Percentiles rank a stretch among this genome's conserved stretches.
Conservation (phyloP, 2,329 filamentous ascomycete genomes). For the Epichloe amarillans region DNA sequence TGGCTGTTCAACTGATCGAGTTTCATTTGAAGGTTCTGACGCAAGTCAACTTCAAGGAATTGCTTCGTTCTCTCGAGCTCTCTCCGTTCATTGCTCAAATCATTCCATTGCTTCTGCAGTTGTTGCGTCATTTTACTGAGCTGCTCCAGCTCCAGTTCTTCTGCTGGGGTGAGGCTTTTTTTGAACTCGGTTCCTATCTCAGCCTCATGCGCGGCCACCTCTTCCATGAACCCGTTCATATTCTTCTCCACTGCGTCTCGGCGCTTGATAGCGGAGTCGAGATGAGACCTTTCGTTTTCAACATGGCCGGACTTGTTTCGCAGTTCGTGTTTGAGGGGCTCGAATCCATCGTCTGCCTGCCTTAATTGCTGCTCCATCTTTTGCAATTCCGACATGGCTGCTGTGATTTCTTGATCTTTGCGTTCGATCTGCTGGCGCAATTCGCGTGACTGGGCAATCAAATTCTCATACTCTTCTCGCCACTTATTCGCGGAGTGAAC, state of each 20-base stretch:
- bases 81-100: conserved; percentile 57
- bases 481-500: conserved; percentile 63
- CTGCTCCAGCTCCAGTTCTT: conserved; percentile 66
- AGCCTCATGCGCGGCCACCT: conserved; percentile 61
- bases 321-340: conserved; percentile 65
- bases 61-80: conserved; percentile 72
- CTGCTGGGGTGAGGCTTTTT: conserved; percentile 69
- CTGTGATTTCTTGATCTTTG: conserved; percentile 81
- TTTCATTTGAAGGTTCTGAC: conserved; percentile 77
- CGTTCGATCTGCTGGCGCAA: conserved; percentile 59
- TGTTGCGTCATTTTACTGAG: conserved; percentile 58
- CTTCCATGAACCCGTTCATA: conserved; percentile 63
- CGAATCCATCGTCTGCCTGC: conserved; percentile 70
- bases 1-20: conserved; percentile 74
- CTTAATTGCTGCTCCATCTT: conserved; percentile 68
- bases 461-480: conserved; percentile 58
- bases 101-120: conserved; percentile 63
- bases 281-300: conserved; percentile 56
- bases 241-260: conserved; percentile 60
- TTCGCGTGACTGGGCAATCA: conserved; percentile 48
- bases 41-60: conserved; percentile 71
- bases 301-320: conserved; percentile 62
- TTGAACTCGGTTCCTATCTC: conserved; percentile 84
- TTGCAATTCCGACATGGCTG: conserved; percentile 68
- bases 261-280: conserved; percentile 53